These are phyloP conservation scores for Pseudohalonectria lignicola DNA, from an alignment of 2,329 filamentous ascomycete species.

Conservation along the genomic window DNA sequence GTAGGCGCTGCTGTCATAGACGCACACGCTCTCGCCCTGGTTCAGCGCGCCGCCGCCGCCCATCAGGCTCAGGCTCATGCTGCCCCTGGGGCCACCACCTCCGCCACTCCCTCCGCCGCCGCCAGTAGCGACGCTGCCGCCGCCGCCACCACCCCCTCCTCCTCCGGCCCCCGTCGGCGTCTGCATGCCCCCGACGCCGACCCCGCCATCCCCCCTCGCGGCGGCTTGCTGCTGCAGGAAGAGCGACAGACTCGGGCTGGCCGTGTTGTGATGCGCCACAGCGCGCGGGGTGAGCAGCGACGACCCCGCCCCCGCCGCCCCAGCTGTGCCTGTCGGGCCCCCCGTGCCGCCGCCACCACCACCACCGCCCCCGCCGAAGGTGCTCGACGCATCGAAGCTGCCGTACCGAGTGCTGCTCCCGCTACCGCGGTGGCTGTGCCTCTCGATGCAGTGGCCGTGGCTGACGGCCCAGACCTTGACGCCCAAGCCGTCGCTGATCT, in stretches of 20 bases:
- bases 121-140: background rate
- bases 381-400: conserved; percentile 28
- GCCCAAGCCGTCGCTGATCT: conserved; percentile 79
- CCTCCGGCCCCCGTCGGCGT: background rate
- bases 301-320: background rate
- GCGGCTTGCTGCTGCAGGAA: conserved; percentile 10
- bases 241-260: conserved; percentile 9
- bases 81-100: background rate
- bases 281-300: conserved; percentile 14
- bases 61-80: conserved; percentile 1
- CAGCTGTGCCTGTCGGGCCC: background rate
- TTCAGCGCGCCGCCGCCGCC: conserved; percentile 6
- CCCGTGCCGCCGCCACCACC: background rate
- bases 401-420: conserved; percentile 37
- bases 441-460: conserved; percentile 80
- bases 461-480: conserved; percentile 80
- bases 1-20: conserved; percentile 84
- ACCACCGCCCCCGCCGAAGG: conserved; percentile 4
- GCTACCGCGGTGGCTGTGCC: conserved; percentile 54
- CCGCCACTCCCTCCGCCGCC: background rate
- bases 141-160: background rate
- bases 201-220: background rate
- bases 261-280: conserved; percentile 12
- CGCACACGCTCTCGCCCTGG: conserved; percentile 43
- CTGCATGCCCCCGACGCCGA: background rate